Evolutionary conservation across 495 filamentous ascomycete species (phyloP), one percentile per base, ranked within the genome.

Genomic region (Neurospora discreta): DNA sequence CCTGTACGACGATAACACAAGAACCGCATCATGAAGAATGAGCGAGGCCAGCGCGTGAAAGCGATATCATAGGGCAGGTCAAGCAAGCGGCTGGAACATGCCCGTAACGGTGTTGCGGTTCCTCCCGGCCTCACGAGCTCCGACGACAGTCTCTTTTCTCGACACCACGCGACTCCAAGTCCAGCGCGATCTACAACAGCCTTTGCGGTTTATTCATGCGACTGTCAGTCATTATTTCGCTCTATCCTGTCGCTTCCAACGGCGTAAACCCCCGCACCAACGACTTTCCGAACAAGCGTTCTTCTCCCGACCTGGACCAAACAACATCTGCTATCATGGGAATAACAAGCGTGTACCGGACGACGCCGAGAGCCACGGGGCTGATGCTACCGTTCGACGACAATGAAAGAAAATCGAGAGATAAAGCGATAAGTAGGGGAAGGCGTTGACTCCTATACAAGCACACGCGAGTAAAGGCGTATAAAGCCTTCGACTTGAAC

Each of bases 321-420:
- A 26, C 1, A 52, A 6, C 4, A 15, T 15, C 5, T 3, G 20
- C 10, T 15, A 4, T 26, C 20, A 52, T 3, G 10, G 2, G 1
- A 1, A 6, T 13, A 0, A 0, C 20, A 23, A 52, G 20, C 10
- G 20, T 20, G 10, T 52, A 5, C 5, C 0, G 0, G 1, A 7
- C 44, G 20, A 7, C 44, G 1, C 20, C 10, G 44, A 0, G 20
- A 7, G 1, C 10, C 11, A 3, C 10, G 11, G 1, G 5, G 5
- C 1, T 3, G 44, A 7, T 0, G 6, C 20, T 23, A 2, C 3
- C 10, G 20, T 6, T 52, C 44, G 5, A 6, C 1, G n/a, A 13
- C 44, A 4, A 52, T 9, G 20, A 52, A 15, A 26, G 20, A 15
- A 26, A 3, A 13, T 0, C 20, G 1, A 26, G 20, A 1, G 5